Evolutionary conservation across 257 asterid genomes (phyloP).

Genomic region (Nicotiana knightiana): DNA sequence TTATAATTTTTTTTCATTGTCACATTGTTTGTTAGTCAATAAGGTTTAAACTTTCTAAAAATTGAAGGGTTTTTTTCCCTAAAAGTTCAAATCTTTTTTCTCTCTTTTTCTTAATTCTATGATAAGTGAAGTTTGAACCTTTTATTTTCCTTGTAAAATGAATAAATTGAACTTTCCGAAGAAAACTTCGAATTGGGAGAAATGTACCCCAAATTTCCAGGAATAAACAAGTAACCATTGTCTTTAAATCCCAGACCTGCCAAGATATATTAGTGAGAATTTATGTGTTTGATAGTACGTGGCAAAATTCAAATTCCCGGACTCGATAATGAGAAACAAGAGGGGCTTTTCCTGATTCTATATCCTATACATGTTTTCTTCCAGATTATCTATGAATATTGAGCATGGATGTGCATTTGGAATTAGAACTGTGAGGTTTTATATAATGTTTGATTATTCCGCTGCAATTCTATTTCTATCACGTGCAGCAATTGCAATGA

Average conservation of each 20-base stretch:
- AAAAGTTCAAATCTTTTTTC: no score
- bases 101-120: no score
- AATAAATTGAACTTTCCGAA: background rate
- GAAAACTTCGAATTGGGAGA: background rate
- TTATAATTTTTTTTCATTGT: background rate
- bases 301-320: background rate
- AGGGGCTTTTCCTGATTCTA: background rate
- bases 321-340: background rate
- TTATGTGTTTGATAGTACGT: background rate
- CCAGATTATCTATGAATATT: background rate
- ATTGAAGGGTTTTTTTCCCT: no score
- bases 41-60: background rate
- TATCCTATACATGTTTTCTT: background rate
- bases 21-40: background rate
- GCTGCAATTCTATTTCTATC: constrained; percentile 11
- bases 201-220: background rate
- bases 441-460: background rate
- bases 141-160: no score
- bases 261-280: background rate
- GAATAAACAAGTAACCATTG: background rate
- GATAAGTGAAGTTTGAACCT: no score
- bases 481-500: constrained; percentile 64
- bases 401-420: background rate
- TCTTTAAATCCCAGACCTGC: background rate
- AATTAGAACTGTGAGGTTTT: background rate